A percentile compares a stretch with the other conserved stretches of the same genome.
Conservation (phyloP, 2,329 filamentous ascomycete species). For the Talaromyces funiculosus region DNA sequence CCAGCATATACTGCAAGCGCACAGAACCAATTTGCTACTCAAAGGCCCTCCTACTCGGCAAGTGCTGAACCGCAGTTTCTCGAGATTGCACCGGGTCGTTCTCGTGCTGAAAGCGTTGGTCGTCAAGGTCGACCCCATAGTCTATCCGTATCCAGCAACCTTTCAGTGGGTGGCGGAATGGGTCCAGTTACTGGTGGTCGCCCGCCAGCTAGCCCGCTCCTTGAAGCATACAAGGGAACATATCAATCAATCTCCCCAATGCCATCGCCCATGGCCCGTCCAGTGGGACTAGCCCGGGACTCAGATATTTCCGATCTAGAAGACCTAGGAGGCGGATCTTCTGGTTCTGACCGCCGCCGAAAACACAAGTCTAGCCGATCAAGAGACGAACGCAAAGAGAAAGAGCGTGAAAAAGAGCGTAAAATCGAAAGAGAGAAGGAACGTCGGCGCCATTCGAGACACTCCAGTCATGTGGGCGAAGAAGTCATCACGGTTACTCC, state of each 20-base stretch:
- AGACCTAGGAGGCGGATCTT: constrained; percentile 28
- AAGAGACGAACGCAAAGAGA: constrained; percentile 16
- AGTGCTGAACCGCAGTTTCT: constrained; percentile 24
- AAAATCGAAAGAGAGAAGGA: constrained; percentile 14
- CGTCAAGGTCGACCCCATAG: constrained; percentile 22
- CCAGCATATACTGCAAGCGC: constrained; percentile 23
- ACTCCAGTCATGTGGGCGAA: constrained; percentile 23
- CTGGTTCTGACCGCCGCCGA: constrained; percentile 10
- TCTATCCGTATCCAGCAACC: constrained; percentile 35
- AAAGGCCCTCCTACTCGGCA: constrained; percentile 21
- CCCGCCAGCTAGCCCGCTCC: constrained; percentile 71
- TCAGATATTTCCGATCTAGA: constrained; percentile 52
- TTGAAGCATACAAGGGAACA: constrained; percentile 88
- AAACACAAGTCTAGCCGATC: constrained; percentile 6
- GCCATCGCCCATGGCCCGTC: constrained; percentile 62
- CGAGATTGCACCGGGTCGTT: constrained; percentile 29
- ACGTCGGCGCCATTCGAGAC: constrained; percentile 23
- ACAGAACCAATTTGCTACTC: constrained; percentile 24
- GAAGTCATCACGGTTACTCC: constrained; percentile 41
- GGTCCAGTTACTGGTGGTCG: constrained; percentile 33
- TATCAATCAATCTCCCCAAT: constrained; percentile 94
- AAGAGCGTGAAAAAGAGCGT: not conserved
- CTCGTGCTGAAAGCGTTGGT: constrained; percentile 11
- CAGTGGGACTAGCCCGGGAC: constrained; percentile 48
- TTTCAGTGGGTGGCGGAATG: constrained; percentile 32